Conservation (phyloP, 805 yeast genomes). For the Metschnikowia continentalis region DNA sequence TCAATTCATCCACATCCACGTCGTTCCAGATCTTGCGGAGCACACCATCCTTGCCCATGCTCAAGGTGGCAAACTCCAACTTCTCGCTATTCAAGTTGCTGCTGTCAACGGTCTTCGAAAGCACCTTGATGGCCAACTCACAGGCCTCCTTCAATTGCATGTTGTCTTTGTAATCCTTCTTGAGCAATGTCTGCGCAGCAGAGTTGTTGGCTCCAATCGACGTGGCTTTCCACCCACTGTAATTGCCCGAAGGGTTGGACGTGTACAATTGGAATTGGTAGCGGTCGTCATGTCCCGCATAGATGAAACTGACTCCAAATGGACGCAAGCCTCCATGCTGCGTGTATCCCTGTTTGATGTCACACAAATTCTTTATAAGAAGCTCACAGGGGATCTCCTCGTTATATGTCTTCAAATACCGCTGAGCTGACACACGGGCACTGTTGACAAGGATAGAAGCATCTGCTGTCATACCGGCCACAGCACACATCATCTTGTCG, state of each 20-base stretch:
- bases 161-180: constrained; percentile 91
- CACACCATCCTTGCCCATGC: constrained; percentile 50
- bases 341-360: constrained; percentile 95
- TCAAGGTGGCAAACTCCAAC: constrained; percentile 83
- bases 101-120: constrained; percentile 91
- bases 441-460: constrained; percentile 85
- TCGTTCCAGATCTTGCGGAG: constrained; percentile 77
- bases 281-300: constrained; percentile 91
- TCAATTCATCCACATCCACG: constrained; percentile 65
- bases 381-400: constrained; percentile 93
- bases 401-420: constrained; percentile 77
- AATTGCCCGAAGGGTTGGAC: constrained; percentile 96
- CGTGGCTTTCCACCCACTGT: constrained; percentile 98
- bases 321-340: constrained; percentile 99
- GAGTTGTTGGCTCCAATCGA: constrained; percentile 94
- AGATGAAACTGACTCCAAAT: constrained; percentile 93
- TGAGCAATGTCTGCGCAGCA: constrained; percentile 91
- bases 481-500: constrained; percentile 83
- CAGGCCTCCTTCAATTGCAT: constrained; percentile 70
- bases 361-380: constrained; percentile 83
- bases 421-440: constrained; percentile 83
- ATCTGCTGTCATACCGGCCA: constrained; percentile 97
- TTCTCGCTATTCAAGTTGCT: constrained; percentile 83
- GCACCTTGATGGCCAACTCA: constrained; percentile 83
- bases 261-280: constrained; percentile 90